These are phyloP conservation scores for Leishmania guyanensis DNA, from an alignment of 208 protist genomes.

Conservation along the genomic window DNA sequence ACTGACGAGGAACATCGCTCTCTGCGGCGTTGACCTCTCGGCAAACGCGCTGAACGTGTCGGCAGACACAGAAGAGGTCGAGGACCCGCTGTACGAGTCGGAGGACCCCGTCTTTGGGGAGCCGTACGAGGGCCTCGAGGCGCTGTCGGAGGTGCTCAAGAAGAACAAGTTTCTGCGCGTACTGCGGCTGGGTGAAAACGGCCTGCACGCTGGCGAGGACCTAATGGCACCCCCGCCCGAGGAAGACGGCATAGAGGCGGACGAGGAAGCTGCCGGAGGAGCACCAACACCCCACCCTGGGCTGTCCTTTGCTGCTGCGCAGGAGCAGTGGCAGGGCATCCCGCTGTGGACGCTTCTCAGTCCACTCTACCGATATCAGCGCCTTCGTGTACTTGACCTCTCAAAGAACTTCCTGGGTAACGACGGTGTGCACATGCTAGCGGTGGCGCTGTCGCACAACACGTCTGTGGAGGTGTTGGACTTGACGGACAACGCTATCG, in stretches of 20 bases:
- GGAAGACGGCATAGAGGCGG: conserved; percentile 50
- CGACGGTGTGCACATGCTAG: conserved; percentile 76
- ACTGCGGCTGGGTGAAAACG: conserved; percentile 72
- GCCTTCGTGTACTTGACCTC: conserved; percentile 75
- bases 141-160: conserved; percentile 83
- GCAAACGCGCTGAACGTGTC: conserved; percentile 55
- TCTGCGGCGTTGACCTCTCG: conserved; percentile 73
- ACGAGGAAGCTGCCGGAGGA: conserved; percentile 31
- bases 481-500: conserved; percentile 80
- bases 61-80: conserved; percentile 50
- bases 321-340: conserved; percentile 59
- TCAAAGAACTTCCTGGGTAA: conserved; percentile 70
- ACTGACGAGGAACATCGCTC: conserved; percentile 82
- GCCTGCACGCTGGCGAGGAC: conserved; percentile 84
- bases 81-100: conserved; percentile 72
- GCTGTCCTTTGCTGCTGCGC: conserved; percentile 21
- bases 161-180: conserved; percentile 91
- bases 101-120: conserved; percentile 89
- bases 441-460: conserved; percentile 73
- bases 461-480: conserved; percentile 73
- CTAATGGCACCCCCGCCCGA: conserved; percentile 37
- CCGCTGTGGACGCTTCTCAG: conserved; percentile 78
- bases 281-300: neutral
- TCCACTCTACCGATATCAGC: conserved; percentile 77
- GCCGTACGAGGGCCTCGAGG: conserved; percentile 70